Evolutionary conservation across 495 filamentous ascomycete genomes (phyloP), one percentile per base, ranked within the genome.

Genomic region (Hypoxylon lenormandii): DNA sequence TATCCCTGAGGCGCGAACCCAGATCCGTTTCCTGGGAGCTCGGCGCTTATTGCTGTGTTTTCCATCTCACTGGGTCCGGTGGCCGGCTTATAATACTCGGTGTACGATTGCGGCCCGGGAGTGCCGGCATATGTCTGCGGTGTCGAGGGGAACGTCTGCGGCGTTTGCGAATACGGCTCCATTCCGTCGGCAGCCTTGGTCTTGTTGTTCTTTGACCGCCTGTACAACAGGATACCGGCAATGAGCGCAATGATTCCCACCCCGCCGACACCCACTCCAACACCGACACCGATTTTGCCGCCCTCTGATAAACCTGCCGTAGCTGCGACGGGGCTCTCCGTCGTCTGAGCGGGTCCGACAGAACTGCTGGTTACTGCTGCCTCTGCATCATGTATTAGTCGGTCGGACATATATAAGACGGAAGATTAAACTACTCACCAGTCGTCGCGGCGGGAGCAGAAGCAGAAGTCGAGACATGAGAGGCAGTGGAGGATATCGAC

Each of bases 271-370:
- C 64, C 60, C 1, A 72, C 60, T 10, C 69, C 64, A 15, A 69
- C 69, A 8, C 64, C 69, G 2, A 72, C 30, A 2, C 69, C 64
- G 11, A 69, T 60, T 28, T 69, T 69, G 3, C 38, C 37, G 40
- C 65, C 36, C 6, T 68, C 50, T 18, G 69, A 53, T 6, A 72
- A 16, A 13, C 64, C 59, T 13, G 37, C 11, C 4, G 45, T 12
- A 10, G 12, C 0, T 12, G 26, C 7, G 1, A 3, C 22, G 1
- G 37, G 8, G 37, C 10, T 54, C 2, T 66, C 53, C 13, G 26
- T 38, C n/a, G 69, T 5, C 19, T 26, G 33, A 15, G 45, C 28
- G 51, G 40, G 2, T 13, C 11, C 52, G 23, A 40, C 15, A 5
- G 63, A 2, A 16, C 33, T 60, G 10, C 33, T 60, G n/a, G 52